Conservation (phyloP, 768 basidiomycete genomes). For the Cubamyces sp. region DNA sequence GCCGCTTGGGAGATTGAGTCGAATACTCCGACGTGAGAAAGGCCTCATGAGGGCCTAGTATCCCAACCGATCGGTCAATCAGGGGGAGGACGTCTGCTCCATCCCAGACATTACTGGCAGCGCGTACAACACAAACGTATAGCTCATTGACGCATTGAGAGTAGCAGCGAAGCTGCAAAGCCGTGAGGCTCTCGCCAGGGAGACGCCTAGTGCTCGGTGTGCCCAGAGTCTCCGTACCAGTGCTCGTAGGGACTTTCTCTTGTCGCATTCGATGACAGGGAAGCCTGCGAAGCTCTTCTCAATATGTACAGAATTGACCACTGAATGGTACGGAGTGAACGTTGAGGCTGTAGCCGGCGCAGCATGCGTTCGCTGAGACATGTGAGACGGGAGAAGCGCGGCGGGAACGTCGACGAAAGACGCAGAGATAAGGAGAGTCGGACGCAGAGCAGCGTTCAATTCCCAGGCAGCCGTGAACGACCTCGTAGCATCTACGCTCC, state of each 20-base stretch:
- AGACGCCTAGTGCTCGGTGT: too few relatives aligned
- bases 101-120: too few relatives aligned
- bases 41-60: too few relatives aligned
- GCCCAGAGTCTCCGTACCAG: not conserved
- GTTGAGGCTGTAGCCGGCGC: not conserved
- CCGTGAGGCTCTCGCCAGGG: too few relatives aligned
- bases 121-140: too few relatives aligned
- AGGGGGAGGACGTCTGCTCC: too few relatives aligned
- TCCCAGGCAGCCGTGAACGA: not conserved
- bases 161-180: too few relatives aligned
- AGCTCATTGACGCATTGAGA: too few relatives aligned
- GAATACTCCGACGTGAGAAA: too few relatives aligned
- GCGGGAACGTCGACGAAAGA: not conserved
- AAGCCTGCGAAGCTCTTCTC: not conserved
- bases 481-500: not conserved
- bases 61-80: too few relatives aligned
- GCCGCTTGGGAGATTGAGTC: too few relatives aligned
- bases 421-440: not conserved
- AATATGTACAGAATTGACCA: not conserved
- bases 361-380: not conserved
- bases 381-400: not conserved
- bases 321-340: not conserved
- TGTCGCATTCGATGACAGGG: conserved; percentile 4
- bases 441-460: not conserved
- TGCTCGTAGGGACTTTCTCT: not conserved